Percentiles rank a stretch among this genome's conserved stretches.
Evolutionary conservation across 2,329 filamentous ascomycete genomes (phyloP).

Genomic region (Curvularia lunata): DNA sequence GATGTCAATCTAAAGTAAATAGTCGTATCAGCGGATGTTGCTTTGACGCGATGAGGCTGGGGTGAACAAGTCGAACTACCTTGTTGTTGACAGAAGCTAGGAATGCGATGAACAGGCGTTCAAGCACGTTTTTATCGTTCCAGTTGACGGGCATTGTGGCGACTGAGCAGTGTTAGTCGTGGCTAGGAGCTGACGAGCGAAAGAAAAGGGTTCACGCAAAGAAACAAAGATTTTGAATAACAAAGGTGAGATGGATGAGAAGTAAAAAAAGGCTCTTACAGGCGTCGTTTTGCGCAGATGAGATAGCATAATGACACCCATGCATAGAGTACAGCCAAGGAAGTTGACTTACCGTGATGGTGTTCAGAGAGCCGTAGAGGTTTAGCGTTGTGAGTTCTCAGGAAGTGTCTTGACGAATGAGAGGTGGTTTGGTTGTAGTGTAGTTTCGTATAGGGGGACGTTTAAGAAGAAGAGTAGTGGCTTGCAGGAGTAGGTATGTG

Average conservation of each 20-base stretch:
- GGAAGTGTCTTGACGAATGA: not conserved
- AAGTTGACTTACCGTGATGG: not conserved
- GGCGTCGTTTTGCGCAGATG: not conserved
- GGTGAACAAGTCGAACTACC: slow-evolving; percentile 28
- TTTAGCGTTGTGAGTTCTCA: not conserved
- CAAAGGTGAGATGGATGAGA: not conserved
- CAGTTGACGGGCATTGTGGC: slow-evolving; percentile 47
- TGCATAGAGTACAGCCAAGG: not conserved
- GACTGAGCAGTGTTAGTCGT: not conserved
- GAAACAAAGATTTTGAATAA: not conserved
- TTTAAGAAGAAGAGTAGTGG: not conserved
- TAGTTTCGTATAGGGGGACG: not conserved
- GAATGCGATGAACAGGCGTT: slow-evolving; percentile 51
- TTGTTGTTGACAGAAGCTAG: slow-evolving; percentile 45
- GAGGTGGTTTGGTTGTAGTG: not conserved
- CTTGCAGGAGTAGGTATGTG: not conserved
- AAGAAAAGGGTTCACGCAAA: not conserved
- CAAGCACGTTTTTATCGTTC: slow-evolving; percentile 43
- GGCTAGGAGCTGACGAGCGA: not conserved
- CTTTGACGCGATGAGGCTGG: not conserved
- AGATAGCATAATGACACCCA: not conserved
- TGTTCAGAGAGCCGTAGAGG: too few relatives aligned
- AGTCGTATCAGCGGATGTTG: slow-evolving; percentile 12
- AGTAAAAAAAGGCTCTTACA: too few relatives aligned
- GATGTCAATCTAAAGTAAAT: slow-evolving; percentile 52